Evolutionary conservation across 148 eudicot genomes (phyloP), one percentile per base, ranked within the genome.

Genomic region (Rhododendron vialii): DNA sequence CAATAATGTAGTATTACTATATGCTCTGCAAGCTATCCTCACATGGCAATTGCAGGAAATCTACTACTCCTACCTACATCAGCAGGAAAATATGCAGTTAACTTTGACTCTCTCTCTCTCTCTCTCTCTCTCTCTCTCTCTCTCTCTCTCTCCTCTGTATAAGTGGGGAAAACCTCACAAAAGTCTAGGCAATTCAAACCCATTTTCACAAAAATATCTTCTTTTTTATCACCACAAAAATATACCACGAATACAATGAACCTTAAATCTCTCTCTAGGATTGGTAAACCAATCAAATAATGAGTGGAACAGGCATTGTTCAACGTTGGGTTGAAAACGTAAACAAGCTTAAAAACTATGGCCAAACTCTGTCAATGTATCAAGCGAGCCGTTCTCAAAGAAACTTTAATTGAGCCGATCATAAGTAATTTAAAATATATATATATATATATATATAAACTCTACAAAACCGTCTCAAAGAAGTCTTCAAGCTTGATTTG

Each of bases 21-120:
- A 67, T 26, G 35, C 74, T 67, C 74, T 67, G 83, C 65, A 53
- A 45, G 74, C 5, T 28, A 67, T 67, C 74, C 38, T 55, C 84
- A 82, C 84, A 55, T 82, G 84, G 48, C 47, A 2, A 36, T 82
- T 59, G 47, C 84, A 82, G 84, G 28, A 82, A 82, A 57, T 35
- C 71, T 51, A 26, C 24, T 11, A 41, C 57, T 20, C 22, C 26
- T 59, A 26, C 41, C 13, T 57, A 48, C 38, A 14, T 71, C 65
- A 80, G 83, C 67, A 80, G 13, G 33, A 80, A 78, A 45, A 15
- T 41, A 41, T 78, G 35, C 57, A n/a, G 55, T 78, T 24, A 78
- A 43, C 22, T 41, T 10, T 78, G 2, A 1, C 26, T 30, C 59
- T 47, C 57, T 22, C 81, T 47, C 55, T 78, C 35, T 78, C 53